Conservation (phyloP, 495 filamentous ascomycete species). For the Copromyces sp. region DNA sequence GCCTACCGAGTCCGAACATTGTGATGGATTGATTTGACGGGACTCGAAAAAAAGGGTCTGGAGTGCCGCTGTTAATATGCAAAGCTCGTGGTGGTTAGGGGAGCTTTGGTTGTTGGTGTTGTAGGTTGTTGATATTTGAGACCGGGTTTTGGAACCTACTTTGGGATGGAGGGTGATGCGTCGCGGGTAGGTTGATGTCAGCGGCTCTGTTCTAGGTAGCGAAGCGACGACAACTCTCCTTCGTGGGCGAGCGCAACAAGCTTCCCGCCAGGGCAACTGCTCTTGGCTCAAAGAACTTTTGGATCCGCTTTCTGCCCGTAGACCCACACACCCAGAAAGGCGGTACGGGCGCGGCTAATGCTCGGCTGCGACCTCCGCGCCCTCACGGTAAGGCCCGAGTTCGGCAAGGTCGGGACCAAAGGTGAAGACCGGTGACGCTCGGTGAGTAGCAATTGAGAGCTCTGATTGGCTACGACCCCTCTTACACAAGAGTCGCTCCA, state of each 20-base stretch:
- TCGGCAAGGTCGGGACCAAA: not conserved
- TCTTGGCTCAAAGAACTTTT: not conserved
- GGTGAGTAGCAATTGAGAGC: conserved; percentile 1
- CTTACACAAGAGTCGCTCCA: not conserved
- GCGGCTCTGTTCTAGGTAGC: not conserved
- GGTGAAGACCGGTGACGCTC: not conserved
- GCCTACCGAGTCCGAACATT: conserved; percentile 86
- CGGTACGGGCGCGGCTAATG: not conserved
- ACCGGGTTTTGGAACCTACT: not conserved
- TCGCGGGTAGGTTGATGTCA: not conserved
- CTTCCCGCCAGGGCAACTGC: not conserved
- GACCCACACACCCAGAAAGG: not conserved
- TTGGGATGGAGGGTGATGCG: not conserved
- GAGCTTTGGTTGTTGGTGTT: not conserved
- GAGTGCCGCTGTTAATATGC: not conserved
- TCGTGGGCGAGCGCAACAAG: not conserved
- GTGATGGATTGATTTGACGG: conserved; percentile 24
- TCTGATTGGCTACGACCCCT: conserved; percentile 5
- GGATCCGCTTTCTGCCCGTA: not conserved
- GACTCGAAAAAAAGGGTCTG: not conserved
- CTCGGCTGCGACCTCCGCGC: not conserved
- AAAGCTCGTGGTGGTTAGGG: not conserved
- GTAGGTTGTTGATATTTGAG: not conserved
- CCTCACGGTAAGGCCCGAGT: not conserved
- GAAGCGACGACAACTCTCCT: not conserved